Conservation (phyloP, 2,329 filamentous ascomycete species). For the Daldinia sp. region DNA sequence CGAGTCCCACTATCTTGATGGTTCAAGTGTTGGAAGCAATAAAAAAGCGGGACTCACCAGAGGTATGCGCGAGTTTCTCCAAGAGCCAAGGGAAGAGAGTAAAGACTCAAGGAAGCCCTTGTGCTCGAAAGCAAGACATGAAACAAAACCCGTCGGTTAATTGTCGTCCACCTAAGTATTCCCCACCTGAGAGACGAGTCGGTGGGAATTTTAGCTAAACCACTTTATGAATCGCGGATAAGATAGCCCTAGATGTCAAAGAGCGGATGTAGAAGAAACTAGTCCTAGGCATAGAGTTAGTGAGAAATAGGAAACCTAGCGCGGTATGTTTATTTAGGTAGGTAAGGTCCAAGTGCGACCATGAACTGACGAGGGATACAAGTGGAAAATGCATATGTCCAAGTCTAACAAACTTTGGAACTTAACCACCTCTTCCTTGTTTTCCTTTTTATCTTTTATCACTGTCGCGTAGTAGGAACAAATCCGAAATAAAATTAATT, state of each 20-base stretch:
- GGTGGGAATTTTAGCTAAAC: background rate
- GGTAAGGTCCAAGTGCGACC: slow-evolving; percentile 11
- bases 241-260: slow-evolving; percentile 17
- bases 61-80: background rate
- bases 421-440: no score
- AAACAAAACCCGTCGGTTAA: background rate
- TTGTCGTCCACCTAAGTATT: background rate
- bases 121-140: background rate
- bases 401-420: background rate
- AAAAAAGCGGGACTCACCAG: slow-evolving; percentile 9
- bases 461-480: background rate
- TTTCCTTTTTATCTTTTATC: background rate
- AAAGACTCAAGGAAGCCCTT: background rate
- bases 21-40: background rate
- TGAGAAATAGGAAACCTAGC: background rate
- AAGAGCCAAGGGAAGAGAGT: background rate
- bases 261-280: slow-evolving; percentile 17
- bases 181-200: background rate
- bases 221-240: slow-evolving; percentile 3
- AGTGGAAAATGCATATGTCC: background rate
- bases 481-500: slow-evolving; percentile 23
- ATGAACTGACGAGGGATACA: background rate
- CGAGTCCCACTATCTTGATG: background rate
- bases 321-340: slow-evolving; percentile 1
- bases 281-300: slow-evolving; percentile 20